Evolutionary conservation across 176 grass and related monocot species (phyloP).

Genomic region (Coix lacrymajobi): DNA sequence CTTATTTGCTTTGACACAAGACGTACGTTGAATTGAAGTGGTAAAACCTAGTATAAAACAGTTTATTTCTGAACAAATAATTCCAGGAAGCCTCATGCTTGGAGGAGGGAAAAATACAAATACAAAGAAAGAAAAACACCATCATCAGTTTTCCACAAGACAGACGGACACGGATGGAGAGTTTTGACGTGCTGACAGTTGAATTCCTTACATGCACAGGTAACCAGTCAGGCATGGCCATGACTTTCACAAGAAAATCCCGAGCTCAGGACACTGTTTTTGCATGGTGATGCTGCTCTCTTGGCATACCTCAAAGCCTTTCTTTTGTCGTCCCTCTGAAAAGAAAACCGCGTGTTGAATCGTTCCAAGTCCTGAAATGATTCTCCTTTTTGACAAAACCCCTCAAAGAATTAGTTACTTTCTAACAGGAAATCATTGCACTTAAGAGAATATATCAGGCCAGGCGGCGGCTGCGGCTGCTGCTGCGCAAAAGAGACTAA

Average conservation of each 20-base stretch:
- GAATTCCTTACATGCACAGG: neutral
- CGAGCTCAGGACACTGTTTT: neutral
- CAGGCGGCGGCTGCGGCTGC: slow-evolving; percentile 12
- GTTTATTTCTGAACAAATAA: neutral
- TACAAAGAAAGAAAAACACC: neutral
- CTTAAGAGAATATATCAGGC: neutral
- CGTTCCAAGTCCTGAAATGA: slow-evolving; percentile 31
- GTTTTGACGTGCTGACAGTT: slow-evolving; percentile 9
- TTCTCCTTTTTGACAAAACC: slow-evolving; percentile 12
- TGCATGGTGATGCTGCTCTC: neutral
- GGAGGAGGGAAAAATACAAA: too few species aligned
- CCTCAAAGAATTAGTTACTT: neutral
- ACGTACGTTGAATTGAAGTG: slow-evolving; percentile 36
- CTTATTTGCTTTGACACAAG: neutral
- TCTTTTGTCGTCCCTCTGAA: neutral
- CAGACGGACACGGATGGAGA: neutral
- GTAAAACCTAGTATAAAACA: slow-evolving; percentile 12
- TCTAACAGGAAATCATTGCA: slow-evolving; percentile 31
- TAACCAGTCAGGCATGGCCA: neutral
- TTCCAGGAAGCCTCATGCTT: slow-evolving; percentile 1
- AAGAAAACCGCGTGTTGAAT: slow-evolving; percentile 46
- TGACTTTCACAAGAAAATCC: slow-evolving; percentile 32
- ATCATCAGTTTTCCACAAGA: neutral
- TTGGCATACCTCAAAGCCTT: slow-evolving; percentile 17
- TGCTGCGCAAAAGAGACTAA: neutral